A percentile compares a stretch with the other conserved stretches of the same genome.
Evolutionary conservation across 441 rosid genomes (phyloP).

Genomic region (Pelargonium myrrhifolium): DNA sequence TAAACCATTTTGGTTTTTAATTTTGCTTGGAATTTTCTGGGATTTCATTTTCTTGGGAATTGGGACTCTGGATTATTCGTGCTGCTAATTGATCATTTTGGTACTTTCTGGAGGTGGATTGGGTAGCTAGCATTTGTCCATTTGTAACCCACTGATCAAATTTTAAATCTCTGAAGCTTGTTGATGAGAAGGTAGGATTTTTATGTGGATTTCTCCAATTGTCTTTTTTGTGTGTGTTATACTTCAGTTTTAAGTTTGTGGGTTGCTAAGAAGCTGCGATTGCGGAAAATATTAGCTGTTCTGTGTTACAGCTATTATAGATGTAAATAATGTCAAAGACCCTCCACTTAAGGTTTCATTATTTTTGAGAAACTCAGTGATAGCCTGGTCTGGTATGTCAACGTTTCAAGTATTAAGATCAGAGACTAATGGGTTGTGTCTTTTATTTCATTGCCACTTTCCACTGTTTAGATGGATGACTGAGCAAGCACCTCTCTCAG

Average conservation of each 20-base stretch:
- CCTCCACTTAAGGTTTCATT: too few species aligned
- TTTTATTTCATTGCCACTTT: too few species aligned
- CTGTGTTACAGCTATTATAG: background rate
- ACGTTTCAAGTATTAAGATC: too few species aligned
- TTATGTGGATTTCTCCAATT: conserved; percentile 1
- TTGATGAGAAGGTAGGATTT: background rate
- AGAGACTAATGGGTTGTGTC: too few species aligned
- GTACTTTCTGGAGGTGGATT: background rate
- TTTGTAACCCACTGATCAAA: background rate
- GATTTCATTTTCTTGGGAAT: background rate
- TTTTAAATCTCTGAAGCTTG: background rate
- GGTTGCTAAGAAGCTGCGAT: background rate
- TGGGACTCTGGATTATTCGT: background rate
- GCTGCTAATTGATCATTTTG: conserved; percentile 5
- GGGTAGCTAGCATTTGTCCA: background rate
- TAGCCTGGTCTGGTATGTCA: too few species aligned
- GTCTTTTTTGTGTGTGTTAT: background rate
- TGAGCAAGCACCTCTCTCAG: too few species aligned
- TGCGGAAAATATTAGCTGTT: background rate
- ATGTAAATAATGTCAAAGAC: too few species aligned
- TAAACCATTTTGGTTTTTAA: background rate
- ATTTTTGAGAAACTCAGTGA: too few species aligned
- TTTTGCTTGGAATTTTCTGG: conserved; percentile 4
- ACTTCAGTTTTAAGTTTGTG: background rate
- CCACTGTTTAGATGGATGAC: too few species aligned